A percentile compares a stretch with the other conserved stretches of the same genome.
Conservation (phyloP, 2,329 filamentous ascomycete genomes). For the Atkinsonella texensis region DNA sequence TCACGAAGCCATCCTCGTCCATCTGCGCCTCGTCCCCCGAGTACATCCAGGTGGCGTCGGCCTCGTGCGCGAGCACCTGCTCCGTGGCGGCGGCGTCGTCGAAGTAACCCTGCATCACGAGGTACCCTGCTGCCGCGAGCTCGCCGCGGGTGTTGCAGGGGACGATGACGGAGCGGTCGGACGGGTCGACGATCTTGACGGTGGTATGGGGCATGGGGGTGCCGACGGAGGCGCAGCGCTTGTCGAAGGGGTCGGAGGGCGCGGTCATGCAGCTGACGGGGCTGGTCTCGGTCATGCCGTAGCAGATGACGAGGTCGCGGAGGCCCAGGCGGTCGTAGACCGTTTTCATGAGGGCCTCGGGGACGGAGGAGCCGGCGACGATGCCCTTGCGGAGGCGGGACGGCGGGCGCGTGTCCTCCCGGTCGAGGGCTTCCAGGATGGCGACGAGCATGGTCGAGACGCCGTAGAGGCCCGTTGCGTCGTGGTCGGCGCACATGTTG, state of each 20-base stretch:
- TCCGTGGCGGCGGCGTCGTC: constrained; percentile 56
- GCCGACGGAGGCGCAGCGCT: constrained; percentile 67
- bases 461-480: constrained; percentile 62
- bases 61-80: constrained; percentile 45
- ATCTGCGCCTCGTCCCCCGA: constrained; percentile 87
- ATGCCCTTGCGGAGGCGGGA: constrained; percentile 69
- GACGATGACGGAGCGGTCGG: constrained; percentile 50
- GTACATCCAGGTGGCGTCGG: constrained; percentile 65
- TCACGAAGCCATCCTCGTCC: constrained; percentile 70
- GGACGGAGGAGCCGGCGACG: constrained; percentile 76
- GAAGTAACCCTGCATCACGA: constrained; percentile 88
- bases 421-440: constrained; percentile 63
- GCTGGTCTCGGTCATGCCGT: constrained; percentile 88
- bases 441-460: constrained; percentile 93
- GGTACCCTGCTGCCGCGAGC: constrained; percentile 70
- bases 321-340: constrained; percentile 66
- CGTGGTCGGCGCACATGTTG: constrained; percentile 37
- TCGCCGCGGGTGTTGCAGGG: constrained; percentile 61
- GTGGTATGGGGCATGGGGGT: constrained; percentile 70
- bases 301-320: constrained; percentile 79
- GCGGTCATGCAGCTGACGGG: constrained; percentile 73
- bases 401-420: constrained; percentile 14
- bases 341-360: constrained; percentile 65
- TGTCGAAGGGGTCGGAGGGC: constrained; percentile 60
- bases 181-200: constrained; percentile 62